phyloP scores from a whole-genome alignment of 768 basidiomycete species.

The Rhodotorula sphaerocarpa region DNA sequence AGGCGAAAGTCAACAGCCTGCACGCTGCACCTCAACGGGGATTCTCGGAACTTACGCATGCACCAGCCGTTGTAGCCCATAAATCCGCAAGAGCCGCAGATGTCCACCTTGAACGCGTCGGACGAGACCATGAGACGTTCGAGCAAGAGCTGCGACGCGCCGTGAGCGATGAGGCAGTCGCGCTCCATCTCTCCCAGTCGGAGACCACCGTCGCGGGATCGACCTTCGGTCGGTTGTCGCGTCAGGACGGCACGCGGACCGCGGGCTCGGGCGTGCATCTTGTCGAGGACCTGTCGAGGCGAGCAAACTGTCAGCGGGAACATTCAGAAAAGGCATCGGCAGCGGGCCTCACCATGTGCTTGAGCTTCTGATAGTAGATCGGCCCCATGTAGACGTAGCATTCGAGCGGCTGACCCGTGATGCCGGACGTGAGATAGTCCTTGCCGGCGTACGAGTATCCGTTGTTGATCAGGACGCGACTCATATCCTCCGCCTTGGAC shows the following conservation, averaged over 20 bases:
- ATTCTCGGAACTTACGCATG: conserved; percentile 18
- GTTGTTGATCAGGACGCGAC: conserved; percentile 81
- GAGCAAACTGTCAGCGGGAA: conserved; percentile 44
- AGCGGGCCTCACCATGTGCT: conserved; percentile 55
- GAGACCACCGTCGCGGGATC: conserved; percentile 92
- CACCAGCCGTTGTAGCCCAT: conserved; percentile 53
- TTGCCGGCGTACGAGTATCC: conserved; percentile 99
- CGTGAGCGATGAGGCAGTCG: conserved; percentile 77
- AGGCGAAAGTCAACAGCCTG: neutral
- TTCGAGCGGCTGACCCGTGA: conserved; percentile 92
- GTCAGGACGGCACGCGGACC: conserved; percentile 94
- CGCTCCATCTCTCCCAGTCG: conserved; percentile 99
- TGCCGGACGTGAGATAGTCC: conserved; percentile 96
- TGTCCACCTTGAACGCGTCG: conserved; percentile 94
- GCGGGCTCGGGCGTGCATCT: conserved; percentile 96
- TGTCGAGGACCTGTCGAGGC: conserved; percentile 79
- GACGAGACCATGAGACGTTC: conserved; percentile 99
- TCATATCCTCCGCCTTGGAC: conserved; percentile 99
- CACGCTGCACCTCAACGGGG: too few relatives aligned
- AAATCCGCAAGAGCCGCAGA: conserved; percentile 86
- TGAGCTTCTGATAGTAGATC: conserved; percentile 65
- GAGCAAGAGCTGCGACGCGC: conserved; percentile 90
- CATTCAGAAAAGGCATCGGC: neutral
- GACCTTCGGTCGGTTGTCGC: conserved; percentile 95
- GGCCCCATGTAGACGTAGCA: conserved; percentile 98